Evolutionary conservation across 805 yeast genomes (phyloP).

Genomic region (Lipomyces starkeyi): DNA sequence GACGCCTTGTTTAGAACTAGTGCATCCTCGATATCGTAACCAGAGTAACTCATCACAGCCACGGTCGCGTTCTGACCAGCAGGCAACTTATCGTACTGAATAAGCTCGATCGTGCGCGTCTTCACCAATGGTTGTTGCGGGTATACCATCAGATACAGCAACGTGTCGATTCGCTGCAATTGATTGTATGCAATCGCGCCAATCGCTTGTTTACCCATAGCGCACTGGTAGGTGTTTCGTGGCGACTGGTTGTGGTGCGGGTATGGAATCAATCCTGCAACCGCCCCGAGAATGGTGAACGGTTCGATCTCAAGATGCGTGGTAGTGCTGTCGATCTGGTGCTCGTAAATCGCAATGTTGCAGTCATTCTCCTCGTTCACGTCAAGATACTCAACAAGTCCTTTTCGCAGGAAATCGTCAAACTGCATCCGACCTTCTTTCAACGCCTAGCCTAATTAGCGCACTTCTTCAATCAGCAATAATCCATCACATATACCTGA

Average conservation of each 20-base stretch:
- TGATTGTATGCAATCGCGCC: constrained; percentile 99
- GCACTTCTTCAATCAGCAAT: not conserved
- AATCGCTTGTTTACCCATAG: constrained; percentile 99
- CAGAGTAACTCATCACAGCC: constrained; percentile 98
- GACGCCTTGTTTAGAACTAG: constrained; percentile 91
- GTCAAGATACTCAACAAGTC: constrained; percentile 92
- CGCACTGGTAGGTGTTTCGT: constrained; percentile 98
- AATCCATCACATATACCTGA: constrained; percentile 32
- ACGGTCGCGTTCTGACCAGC: constrained; percentile 99
- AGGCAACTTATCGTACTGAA: constrained; percentile 93
- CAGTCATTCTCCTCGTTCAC: constrained; percentile 98
- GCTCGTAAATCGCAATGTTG: constrained; percentile 86
- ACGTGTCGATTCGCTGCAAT: constrained; percentile 91
- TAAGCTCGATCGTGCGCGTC: constrained; percentile 93
- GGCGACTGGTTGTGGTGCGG: constrained; percentile 99
- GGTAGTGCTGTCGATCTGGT: constrained; percentile 57
- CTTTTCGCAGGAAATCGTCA: constrained; percentile 85
- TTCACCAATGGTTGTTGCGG: constrained; percentile 99
- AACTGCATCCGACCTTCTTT: constrained; percentile 77
- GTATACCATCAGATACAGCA: constrained; percentile 93
- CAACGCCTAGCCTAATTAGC: constrained; percentile 48
- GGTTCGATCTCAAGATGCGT: constrained; percentile 97
- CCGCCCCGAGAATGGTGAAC: constrained; percentile 90
- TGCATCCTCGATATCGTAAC: constrained; percentile 99
- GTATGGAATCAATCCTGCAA: constrained; percentile 98